Evolutionary conservation across 2,329 filamentous ascomycete genomes (phyloP).

Genomic region (Aspergillus costaricaensis): DNA sequence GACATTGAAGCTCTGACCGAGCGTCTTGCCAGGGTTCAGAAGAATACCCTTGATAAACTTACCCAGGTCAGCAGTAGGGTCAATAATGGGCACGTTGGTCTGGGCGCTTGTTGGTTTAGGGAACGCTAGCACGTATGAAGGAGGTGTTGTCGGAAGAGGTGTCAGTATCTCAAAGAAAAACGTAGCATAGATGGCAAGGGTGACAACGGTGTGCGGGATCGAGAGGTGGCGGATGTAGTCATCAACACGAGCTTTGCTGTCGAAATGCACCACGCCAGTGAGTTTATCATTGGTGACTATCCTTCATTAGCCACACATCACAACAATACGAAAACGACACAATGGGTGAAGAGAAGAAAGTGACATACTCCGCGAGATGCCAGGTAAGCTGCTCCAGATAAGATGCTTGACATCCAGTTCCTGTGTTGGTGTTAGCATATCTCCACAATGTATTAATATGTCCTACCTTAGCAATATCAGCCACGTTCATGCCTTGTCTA

Average conservation of each 20-base stretch:
- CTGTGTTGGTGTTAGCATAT: not conserved
- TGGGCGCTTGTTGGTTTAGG: not conserved
- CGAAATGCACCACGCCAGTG: constrained; percentile 51
- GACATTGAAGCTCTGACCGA: constrained; percentile 49
- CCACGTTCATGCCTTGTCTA: constrained; percentile 23
- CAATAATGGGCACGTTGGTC: constrained; percentile 14
- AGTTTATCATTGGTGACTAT: constrained; percentile 32
- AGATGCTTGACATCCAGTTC: constrained; percentile 9
- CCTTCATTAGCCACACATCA: not conserved
- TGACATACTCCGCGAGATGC: constrained; percentile 24
- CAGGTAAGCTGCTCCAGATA: constrained; percentile 20
- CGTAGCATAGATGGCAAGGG: constrained; percentile 19
- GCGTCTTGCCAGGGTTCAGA: constrained; percentile 36
- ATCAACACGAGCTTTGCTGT: constrained; percentile 58
- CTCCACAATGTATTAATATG: constrained; percentile 17
- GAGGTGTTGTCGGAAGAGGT: not conserved
- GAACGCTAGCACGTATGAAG: not conserved
- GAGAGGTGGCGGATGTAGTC: constrained; percentile 47
- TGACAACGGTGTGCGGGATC: constrained; percentile 10
- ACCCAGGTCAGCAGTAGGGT: constrained; percentile 16
- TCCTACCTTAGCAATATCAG: constrained; percentile 26
- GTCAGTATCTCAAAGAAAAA: constrained; percentile 10
- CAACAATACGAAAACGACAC: not conserved
- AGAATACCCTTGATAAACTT: constrained; percentile 34
- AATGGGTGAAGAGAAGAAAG: not conserved